These are phyloP conservation scores for Phytophthora cactorum DNA, from an alignment of 352 stramenopile genomes.

Conservation along the genomic window DNA sequence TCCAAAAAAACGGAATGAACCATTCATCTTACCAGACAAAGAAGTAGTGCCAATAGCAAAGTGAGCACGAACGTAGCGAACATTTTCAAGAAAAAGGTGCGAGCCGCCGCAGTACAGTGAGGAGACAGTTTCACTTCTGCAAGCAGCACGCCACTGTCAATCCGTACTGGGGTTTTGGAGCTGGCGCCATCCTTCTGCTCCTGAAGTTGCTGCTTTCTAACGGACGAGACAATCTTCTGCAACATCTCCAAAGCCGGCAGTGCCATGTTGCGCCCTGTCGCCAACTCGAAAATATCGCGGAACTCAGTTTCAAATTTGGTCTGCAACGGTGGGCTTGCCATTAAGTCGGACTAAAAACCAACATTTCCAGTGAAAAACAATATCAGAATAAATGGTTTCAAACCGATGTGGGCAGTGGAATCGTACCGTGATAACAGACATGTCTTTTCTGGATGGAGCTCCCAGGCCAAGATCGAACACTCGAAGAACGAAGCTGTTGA, in stretches of 20 bases:
- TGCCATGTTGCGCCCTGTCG: constrained; percentile 42
- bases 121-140: constrained; percentile 52
- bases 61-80: constrained; percentile 71
- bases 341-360: constrained; percentile 50
- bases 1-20: background rate
- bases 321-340: constrained; percentile 33
- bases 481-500: constrained; percentile 55
- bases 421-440: constrained; percentile 55
- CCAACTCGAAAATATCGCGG: constrained; percentile 80
- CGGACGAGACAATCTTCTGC: constrained; percentile 42
- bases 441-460: constrained; percentile 29
- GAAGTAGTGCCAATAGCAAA: constrained; percentile 60
- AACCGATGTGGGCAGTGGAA: background rate
- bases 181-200: constrained; percentile 23
- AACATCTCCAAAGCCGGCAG: constrained; percentile 62
- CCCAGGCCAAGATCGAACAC: constrained; percentile 71
- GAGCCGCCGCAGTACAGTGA: constrained; percentile 52
- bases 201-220: constrained; percentile 30
- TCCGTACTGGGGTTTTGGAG: constrained; percentile 26
- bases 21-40: constrained; percentile 35
- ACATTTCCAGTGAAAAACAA: background rate
- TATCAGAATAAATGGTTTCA: constrained; percentile 10
- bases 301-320: constrained; percentile 76
- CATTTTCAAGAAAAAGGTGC: constrained; percentile 75
- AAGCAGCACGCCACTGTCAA: constrained; percentile 57